A percentile compares a stretch with the other conserved stretches of the same genome.
These are phyloP conservation scores for Ochromonas danica DNA, from an alignment of 108 stramenopile genomes.

Conservation along the genomic window DNA sequence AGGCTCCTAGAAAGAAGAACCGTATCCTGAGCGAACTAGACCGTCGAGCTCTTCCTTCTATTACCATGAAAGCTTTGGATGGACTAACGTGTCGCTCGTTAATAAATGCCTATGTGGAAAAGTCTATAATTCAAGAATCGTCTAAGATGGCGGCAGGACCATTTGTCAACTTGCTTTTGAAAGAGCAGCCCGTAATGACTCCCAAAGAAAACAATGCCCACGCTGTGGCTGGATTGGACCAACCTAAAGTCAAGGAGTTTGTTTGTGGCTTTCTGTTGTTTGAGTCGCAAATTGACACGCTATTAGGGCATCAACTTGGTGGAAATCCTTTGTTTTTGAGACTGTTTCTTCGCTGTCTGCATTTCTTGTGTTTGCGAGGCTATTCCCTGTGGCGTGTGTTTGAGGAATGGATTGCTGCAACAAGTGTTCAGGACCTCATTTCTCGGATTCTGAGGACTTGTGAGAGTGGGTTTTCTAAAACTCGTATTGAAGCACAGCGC, in stretches of 20 bases:
- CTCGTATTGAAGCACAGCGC: neutral
- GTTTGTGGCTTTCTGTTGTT: slow-evolving; percentile 19
- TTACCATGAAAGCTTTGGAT: neutral
- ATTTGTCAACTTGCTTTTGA: too few relatives aligned
- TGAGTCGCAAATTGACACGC: neutral
- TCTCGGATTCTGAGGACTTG: slow-evolving; percentile 39
- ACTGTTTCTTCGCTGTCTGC: slow-evolving; percentile 34
- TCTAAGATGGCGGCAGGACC: neutral
- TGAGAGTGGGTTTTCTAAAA: slow-evolving; percentile 36
- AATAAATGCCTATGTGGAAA: neutral
- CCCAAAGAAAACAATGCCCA: neutral
- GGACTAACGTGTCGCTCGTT: neutral
- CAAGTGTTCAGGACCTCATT: slow-evolving; percentile 22
- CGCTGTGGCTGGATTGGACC: neutral
- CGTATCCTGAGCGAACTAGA: slow-evolving; percentile 43
- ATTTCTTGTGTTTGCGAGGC: neutral
- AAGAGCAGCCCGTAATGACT: too few relatives aligned
- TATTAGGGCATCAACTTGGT: neutral
- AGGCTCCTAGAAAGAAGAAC: slow-evolving; percentile 1
- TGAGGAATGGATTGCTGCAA: slow-evolving; percentile 14
- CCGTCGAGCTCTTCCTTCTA: slow-evolving; percentile 32
- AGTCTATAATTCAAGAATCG: neutral
- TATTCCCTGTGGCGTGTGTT: slow-evolving; percentile 26
- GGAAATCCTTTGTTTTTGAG: slow-evolving; percentile 44
- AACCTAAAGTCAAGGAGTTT: neutral